Base-by-base conservation (phyloP, 2,329 filamentous ascomycete species). In the Diaporthe nobilis region DNA sequence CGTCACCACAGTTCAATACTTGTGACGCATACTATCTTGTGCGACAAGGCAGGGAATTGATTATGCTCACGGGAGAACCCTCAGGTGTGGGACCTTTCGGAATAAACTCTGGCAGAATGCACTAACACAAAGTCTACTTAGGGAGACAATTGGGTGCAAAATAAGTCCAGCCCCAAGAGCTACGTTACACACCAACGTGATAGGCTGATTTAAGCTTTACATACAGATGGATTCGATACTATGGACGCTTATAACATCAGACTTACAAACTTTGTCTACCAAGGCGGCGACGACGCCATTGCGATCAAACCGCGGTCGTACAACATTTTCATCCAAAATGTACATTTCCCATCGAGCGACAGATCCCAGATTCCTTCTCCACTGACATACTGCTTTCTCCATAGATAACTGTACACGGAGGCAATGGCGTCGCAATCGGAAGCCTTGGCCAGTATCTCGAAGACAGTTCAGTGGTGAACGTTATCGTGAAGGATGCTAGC, bases 211-310 rank as follows among this genome's bases (percentile, higher is more conserved):
- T 31, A 22, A 28, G 20, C 37, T 44, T 58, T 31, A 71, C 68
- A 71, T 77, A 90, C 88, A 0, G 89, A 90, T 79, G 89, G 88
- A 3, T 90, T 90, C 76, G 85, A 91, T 77, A 90, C 89, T 0
- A 90, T 90, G 88, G 89, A 91, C 77, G 85, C 84, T 1, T 78
- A 82, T 12, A 89, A 90, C 76, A 82, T 91, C 63, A 81, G 80
- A 9, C 83, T 91, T 7, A 86, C 82, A 5, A 88, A 89, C 75
- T 86, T 90, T 71, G 81, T 84, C 8, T 91, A 89, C 78, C 88
- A 90, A 82, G 89, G 89, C 13, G 88, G 89, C 58, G 89, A 91
- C 77, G 89, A 90, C 80, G 91, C 89, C 75, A 85, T 90, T 42
- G 89, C 89, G 5, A 87, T 91, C 77, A 91, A 91, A 77, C 88